Base-by-base conservation (phyloP, 805 yeast genomes). In the Candida glaebosa region DNA sequence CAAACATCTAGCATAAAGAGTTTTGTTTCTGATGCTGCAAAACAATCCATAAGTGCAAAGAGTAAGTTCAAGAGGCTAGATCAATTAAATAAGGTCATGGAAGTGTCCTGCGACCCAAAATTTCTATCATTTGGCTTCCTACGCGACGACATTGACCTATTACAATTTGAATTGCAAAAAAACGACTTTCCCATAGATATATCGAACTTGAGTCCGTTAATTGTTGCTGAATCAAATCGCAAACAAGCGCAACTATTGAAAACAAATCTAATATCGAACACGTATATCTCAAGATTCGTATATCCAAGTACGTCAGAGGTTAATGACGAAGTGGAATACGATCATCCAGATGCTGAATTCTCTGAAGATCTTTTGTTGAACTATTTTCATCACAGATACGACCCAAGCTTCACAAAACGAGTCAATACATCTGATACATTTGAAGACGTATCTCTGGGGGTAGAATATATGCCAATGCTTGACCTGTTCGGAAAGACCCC, bases 71-170 rank as follows among this genome's bases (percentile, higher is more conserved):
- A 66, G 31, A 75, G 76, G 41, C 52, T 84, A 3, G 75, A 76
- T 5, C 61, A 66, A 30, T 46, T 84, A n/a, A 79, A 81, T 38
- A 75, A 75, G 40, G 71, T 81, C n/a, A 75, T 72, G 9, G 68
- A 67, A 38, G 95, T 89, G 3, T 57, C 75, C 1, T 82, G 91
- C 51, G 88, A 84, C 53, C 72, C 81, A 0, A 57, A 67, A 9
- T 86, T 84, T 53, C 63, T 77, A 0, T 81, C 86, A 0, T 85
- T 85, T 62, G 81, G 81, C 0, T 79, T 85, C 35, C 61, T 86
- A 12, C 73, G 83, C 47, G 82, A 81, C 47, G 89, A 84, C 38
- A 59, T 74, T 8, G 81, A 76, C 47, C 52, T 63, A n/a, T 56
- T 84, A 1, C 86, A 87, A 0, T 65, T 81, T n/a, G 58, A 73